These are phyloP conservation scores for Diaporthe humulicola DNA, from an alignment of 2,329 filamentous ascomycete genomes.

Conservation along the genomic window DNA sequence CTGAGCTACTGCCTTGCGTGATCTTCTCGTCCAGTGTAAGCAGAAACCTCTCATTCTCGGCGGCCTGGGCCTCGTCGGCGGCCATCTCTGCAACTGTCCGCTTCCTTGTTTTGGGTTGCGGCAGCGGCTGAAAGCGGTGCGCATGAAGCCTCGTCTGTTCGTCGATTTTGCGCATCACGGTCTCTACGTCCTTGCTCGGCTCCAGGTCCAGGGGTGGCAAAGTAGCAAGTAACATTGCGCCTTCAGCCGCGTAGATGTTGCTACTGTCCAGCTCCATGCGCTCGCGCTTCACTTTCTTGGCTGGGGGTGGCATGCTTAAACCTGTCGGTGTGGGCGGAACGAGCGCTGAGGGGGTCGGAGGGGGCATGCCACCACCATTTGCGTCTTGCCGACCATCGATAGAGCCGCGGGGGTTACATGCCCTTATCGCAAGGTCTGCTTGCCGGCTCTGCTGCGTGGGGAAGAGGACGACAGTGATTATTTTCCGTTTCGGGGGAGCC, in stretches of 20 bases:
- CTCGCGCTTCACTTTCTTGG: slow-evolving; percentile 77
- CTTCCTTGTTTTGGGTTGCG: slow-evolving; percentile 90
- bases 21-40: slow-evolving; percentile 90
- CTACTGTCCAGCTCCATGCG: slow-evolving; percentile 82
- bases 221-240: slow-evolving; percentile 80
- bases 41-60: slow-evolving; percentile 92
- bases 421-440: slow-evolving; percentile 81
- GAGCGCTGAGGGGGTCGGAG: slow-evolving; percentile 74
- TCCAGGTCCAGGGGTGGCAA: slow-evolving; percentile 83
- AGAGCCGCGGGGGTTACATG: slow-evolving; percentile 73
- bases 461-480: slow-evolving; percentile 85
- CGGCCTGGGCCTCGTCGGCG: slow-evolving; percentile 91
- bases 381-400: slow-evolving; percentile 49
- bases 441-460: slow-evolving; percentile 84
- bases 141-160: slow-evolving; percentile 61
- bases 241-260: slow-evolving; percentile 81
- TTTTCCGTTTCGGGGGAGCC: slow-evolving; percentile 68
- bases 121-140: slow-evolving; percentile 82
- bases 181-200: slow-evolving; percentile 76
- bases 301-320: slow-evolving; percentile 68
- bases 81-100: slow-evolving; percentile 94
- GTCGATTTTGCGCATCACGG: slow-evolving; percentile 80
- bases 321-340: slow-evolving; percentile 74
- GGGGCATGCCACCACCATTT: slow-evolving; percentile 64
- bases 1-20: slow-evolving; percentile 69